A percentile compares a stretch with the other conserved stretches of the same genome.
These are phyloP conservation scores for Fusarium sp. DNA, from an alignment of 2,329 filamentous ascomycete genomes.

Conservation along the genomic window DNA sequence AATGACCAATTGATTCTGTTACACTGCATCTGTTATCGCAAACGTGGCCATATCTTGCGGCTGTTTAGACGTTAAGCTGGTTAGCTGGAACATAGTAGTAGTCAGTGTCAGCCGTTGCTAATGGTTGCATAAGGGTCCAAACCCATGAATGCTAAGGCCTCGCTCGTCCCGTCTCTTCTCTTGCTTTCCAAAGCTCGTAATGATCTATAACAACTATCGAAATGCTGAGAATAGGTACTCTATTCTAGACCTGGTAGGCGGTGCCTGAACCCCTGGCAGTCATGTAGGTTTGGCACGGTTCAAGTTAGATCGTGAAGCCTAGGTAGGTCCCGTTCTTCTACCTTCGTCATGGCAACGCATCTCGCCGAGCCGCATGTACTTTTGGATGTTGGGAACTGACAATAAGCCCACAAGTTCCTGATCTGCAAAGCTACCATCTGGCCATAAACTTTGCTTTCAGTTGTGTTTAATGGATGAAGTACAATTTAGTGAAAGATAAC, in stretches of 20 bases:
- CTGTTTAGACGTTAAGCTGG: background rate
- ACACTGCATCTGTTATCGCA: conserved; percentile 22
- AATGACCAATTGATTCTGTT: conserved; percentile 8
- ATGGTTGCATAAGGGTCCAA: conserved; percentile 36
- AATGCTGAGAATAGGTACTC: conserved; percentile 24
- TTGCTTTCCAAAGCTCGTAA: background rate
- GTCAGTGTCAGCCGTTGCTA: conserved; percentile 25
- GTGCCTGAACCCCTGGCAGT: conserved; percentile 15
- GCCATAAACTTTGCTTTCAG: background rate
- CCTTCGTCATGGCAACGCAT: conserved; percentile 43
- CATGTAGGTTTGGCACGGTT: conserved; percentile 17
- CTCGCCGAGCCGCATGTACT: conserved; percentile 25
- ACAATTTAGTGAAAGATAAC: background rate
- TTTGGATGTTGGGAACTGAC: background rate
- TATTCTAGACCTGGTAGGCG: conserved; percentile 4
- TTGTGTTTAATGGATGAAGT: background rate
- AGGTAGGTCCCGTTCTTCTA: conserved; percentile 24
- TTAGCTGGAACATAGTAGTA: conserved; percentile 12
- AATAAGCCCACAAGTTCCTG: conserved; percentile 7
- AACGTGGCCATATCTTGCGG: conserved; percentile 14
- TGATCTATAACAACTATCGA: background rate
- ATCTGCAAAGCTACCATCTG: conserved; percentile 5
- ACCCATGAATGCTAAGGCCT: conserved; percentile 13
- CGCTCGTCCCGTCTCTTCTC: background rate
- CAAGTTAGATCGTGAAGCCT: conserved; percentile 30